A percentile compares a stretch with the other conserved stretches of the same genome.
These are phyloP conservation scores for Neonectria hederae DNA, from an alignment of 2,329 filamentous ascomycete genomes.

Conservation along the genomic window DNA sequence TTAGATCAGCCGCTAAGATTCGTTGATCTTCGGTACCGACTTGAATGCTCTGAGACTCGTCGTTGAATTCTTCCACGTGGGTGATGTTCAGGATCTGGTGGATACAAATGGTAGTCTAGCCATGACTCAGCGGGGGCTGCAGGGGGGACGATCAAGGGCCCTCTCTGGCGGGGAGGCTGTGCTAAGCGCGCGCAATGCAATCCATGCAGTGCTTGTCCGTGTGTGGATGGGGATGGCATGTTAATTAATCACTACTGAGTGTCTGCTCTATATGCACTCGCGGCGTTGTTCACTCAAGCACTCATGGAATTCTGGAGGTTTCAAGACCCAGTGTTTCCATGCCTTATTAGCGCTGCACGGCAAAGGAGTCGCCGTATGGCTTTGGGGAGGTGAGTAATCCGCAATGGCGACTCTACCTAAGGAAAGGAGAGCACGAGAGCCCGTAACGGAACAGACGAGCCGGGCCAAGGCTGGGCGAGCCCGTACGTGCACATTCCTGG, in stretches of 20 bases:
- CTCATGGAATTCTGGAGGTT: neutral
- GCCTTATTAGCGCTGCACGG: neutral
- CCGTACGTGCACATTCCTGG: conserved; percentile 33
- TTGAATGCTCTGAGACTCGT: neutral
- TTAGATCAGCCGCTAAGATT: neutral
- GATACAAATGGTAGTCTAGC: neutral
- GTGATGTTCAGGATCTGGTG: neutral
- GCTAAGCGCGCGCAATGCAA: neutral
- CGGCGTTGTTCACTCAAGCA: neutral
- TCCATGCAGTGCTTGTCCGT: neutral
- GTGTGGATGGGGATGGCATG: neutral
- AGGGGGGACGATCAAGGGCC: conserved; percentile 12
- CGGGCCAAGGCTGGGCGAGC: conserved; percentile 16
- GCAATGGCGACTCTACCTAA: neutral
- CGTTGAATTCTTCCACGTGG: neutral
- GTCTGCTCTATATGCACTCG: neutral
- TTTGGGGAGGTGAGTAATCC: neutral
- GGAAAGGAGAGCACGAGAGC: neutral
- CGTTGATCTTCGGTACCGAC: neutral
- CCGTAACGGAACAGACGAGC: conserved; percentile 14
- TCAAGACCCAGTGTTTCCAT: neutral
- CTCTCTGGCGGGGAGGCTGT: conserved; percentile 6
- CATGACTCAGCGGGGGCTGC: neutral
- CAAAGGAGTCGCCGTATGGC: neutral
- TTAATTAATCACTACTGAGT: neutral